Evolutionary conservation across 2,329 filamentous ascomycete species (phyloP).

Genomic region (Hymenoscyphus scutula): DNA sequence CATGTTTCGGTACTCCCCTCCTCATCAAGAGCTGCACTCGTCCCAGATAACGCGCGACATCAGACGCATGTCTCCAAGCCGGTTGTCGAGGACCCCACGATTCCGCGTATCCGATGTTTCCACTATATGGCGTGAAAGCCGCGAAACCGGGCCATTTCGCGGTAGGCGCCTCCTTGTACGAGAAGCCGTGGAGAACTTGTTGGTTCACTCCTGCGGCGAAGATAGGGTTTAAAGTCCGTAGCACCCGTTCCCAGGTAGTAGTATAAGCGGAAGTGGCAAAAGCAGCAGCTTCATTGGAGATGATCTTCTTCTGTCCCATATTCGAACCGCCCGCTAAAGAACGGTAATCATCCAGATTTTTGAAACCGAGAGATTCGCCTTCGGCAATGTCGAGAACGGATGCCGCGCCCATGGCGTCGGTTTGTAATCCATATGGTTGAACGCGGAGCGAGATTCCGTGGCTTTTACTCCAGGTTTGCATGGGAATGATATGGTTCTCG

Average conservation of each 20-base stretch:
- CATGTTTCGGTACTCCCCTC: constrained; percentile 6
- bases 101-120: constrained; percentile 5
- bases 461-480: background rate
- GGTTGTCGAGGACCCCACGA: constrained; percentile 9
- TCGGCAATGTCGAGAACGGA: constrained; percentile 4
- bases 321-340: constrained; percentile 7
- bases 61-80: constrained; percentile 8
- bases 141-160: constrained; percentile 7
- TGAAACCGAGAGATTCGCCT: constrained; percentile 10
- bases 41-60: background rate
- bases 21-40: constrained; percentile 5
- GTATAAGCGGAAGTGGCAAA: constrained; percentile 6
- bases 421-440: constrained; percentile 6
- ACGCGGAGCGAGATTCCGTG: constrained; percentile 5
- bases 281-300: constrained; percentile 10
- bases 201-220: constrained; percentile 9
- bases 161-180: constrained; percentile 1
- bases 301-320: constrained; percentile 7
- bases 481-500: background rate
- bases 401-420: constrained; percentile 9
- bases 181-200: constrained; percentile 8
- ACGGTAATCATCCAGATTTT: constrained; percentile 8
- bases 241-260: constrained; percentile 5
- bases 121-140: constrained; percentile 7
- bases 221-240: constrained; percentile 6